These are phyloP conservation scores for Fagopyrum esculentum DNA, from an alignment of 148 eudicot genomes.

Conservation along the genomic window DNA sequence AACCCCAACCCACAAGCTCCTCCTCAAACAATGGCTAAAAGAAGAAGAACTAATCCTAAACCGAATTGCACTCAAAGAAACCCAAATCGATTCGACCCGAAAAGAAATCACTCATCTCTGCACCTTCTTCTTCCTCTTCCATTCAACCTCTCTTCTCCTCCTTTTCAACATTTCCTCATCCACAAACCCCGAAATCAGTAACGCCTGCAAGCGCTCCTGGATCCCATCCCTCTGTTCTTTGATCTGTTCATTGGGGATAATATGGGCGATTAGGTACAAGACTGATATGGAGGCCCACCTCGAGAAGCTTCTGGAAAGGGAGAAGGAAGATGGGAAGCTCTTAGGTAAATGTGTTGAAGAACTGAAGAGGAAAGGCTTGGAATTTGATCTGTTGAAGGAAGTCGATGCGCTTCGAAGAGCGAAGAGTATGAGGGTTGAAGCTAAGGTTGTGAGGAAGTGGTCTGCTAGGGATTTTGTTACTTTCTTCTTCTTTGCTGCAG, in stretches of 20 bases:
- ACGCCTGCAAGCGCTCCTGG: conserved; percentile 55
- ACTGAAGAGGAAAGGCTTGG: conserved; percentile 67
- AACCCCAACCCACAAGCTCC: conserved; percentile 84
- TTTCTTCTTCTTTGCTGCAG: conserved; percentile 51
- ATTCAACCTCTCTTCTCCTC: conserved; percentile 52
- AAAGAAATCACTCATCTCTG: conserved; percentile 66
- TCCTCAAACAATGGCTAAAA: conserved; percentile 82
- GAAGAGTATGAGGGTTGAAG: conserved; percentile 59
- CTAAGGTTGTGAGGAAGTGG: conserved; percentile 54
- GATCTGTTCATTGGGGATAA: conserved; percentile 46
- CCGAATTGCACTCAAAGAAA: conserved; percentile 59
- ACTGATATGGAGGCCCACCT: conserved; percentile 51
- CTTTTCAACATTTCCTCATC: conserved; percentile 46
- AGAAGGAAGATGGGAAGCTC: conserved; percentile 61
- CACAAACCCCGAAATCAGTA: not conserved
- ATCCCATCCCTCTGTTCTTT: conserved; percentile 59
- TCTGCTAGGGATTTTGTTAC: conserved; percentile 66
- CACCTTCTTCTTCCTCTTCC: conserved; percentile 77
- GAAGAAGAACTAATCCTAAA: conserved; percentile 67
- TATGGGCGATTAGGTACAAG: conserved; percentile 76
- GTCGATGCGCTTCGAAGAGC: conserved; percentile 71
- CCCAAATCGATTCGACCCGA: conserved; percentile 62
- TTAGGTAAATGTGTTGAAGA: conserved; percentile 72
- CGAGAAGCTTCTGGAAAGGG: conserved; percentile 61
- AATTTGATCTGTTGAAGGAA: conserved; percentile 74